A percentile compares a stretch with the other conserved stretches of the same genome.
These are phyloP conservation scores for Thalassiosira oceanica DNA, from an alignment of 352 stramenopile genomes.

Conservation along the genomic window DNA sequence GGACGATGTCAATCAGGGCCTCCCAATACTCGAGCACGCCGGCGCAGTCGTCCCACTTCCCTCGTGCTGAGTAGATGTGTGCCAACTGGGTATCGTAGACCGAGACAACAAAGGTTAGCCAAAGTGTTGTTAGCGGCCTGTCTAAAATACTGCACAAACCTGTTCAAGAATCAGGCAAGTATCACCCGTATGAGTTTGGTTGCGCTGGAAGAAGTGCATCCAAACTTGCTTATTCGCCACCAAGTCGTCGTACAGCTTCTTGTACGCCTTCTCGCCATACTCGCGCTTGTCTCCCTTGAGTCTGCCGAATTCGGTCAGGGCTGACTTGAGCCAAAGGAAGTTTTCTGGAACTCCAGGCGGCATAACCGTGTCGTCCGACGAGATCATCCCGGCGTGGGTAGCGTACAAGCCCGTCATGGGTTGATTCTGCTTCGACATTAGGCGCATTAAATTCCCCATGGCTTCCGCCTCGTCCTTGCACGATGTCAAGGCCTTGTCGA, in stretches of 20 bases:
- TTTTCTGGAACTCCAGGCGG: neutral
- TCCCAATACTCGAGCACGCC: too few species aligned
- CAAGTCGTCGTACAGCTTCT: neutral
- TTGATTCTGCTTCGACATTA: neutral
- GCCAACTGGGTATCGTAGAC: too few species aligned
- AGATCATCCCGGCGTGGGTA: neutral
- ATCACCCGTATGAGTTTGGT: constrained; percentile 2
- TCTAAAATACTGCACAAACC: too few species aligned
- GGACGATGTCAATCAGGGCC: too few species aligned
- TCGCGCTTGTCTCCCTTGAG: neutral
- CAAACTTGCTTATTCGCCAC: neutral
- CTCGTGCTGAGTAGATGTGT: too few species aligned
- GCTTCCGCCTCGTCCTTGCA: neutral
- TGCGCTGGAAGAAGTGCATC: neutral
- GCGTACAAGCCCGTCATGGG: too few species aligned
- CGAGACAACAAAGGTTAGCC: too few species aligned
- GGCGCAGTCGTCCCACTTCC: too few species aligned
- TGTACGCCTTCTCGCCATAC: constrained; percentile 2
- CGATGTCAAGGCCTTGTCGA: too few species aligned
- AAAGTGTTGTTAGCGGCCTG: too few species aligned
- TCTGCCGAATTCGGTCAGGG: neutral
- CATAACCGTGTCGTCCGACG: neutral
- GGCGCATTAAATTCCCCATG: too few species aligned
- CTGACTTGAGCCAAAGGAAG: neutral
- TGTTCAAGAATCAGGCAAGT: neutral